A percentile compares a stretch with the other conserved stretches of the same genome.
Conservation (phyloP, 805 yeast species). For the Phaffomyces thermotolerans region DNA sequence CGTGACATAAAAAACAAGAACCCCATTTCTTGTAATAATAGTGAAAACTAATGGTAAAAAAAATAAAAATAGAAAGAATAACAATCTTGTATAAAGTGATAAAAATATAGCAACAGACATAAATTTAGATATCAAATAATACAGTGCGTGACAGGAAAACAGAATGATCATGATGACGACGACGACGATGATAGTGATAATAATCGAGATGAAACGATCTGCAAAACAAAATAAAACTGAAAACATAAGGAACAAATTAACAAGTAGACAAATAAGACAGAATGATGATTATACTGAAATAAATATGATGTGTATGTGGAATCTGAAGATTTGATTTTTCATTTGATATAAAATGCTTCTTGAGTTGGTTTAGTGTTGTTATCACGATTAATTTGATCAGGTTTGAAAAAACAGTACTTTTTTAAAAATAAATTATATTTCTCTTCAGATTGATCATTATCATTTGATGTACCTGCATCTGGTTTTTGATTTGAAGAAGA, state of each 20-base stretch:
- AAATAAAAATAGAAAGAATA: too few relatives aligned
- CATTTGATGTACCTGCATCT: background rate
- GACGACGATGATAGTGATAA: too few relatives aligned
- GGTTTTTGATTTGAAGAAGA: background rate
- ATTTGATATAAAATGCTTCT: conserved; percentile 1
- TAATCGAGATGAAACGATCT: too few relatives aligned
- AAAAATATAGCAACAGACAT: too few relatives aligned
- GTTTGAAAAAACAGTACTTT: conserved; percentile 22
- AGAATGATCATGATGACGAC: too few relatives aligned
- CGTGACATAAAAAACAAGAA: too few relatives aligned
- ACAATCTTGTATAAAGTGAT: too few relatives aligned
- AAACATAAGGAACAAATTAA: background rate
- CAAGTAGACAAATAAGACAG: background rate
- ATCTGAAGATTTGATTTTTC: background rate
- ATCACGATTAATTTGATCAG: conserved; percentile 11
- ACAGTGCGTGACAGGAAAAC: too few relatives aligned
- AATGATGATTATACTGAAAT: background rate
- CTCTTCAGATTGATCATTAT: conserved; percentile 3
- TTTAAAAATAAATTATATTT: conserved; percentile 21
- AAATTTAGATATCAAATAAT: too few relatives aligned
- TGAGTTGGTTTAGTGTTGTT: background rate
- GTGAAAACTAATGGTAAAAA: too few relatives aligned
- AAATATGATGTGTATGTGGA: background rate
- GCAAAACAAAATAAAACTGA: too few relatives aligned
- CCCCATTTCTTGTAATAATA: too few relatives aligned